A percentile compares a stretch with the other conserved stretches of the same genome.
These are phyloP conservation scores for Ramularia collo-cygni DNA, from an alignment of 2,329 filamentous ascomycete species.

Conservation along the genomic window DNA sequence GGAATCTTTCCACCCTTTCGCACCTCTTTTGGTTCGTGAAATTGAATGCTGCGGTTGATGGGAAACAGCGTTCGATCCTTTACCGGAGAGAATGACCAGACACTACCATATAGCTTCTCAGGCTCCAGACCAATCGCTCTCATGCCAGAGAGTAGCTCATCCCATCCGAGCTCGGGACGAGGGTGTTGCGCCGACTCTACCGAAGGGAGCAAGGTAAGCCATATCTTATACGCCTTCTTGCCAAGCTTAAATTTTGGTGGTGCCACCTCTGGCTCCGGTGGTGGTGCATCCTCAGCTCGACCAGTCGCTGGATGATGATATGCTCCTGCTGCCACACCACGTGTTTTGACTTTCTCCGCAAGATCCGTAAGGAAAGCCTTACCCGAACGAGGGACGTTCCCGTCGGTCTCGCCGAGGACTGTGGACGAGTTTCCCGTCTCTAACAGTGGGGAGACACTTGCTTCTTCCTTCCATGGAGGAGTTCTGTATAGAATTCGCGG, in stretches of 20 bases:
- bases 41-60: constrained; percentile 47
- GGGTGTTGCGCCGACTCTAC: constrained; percentile 25
- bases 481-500: constrained; percentile 40
- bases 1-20: constrained; percentile 41
- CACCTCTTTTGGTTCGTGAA: constrained; percentile 54
- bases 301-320: constrained; percentile 9
- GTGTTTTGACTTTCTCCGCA: constrained; percentile 23
- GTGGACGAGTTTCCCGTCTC: constrained; percentile 1
- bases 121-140: constrained; percentile 42
- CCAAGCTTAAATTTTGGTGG: constrained; percentile 10
- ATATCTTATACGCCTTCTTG: constrained; percentile 33
- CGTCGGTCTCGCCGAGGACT: constrained; percentile 10
- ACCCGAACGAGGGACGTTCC: constrained; percentile 10
- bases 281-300: constrained; percentile 1
- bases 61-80: constrained; percentile 6
- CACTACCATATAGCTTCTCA: constrained; percentile 54
- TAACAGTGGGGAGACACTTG: constrained; percentile 2
- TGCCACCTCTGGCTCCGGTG: not conserved
- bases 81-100: constrained; percentile 51
- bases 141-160: constrained; percentile 50
- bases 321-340: constrained; percentile 12
- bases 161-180: constrained; percentile 47
- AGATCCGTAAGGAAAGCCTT: constrained; percentile 8
- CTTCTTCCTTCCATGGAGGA: constrained; percentile 39
- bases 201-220: constrained; percentile 38